These are phyloP conservation scores for Coniella vitis DNA, from an alignment of 2,329 filamentous ascomycete genomes.

Conservation along the genomic window DNA sequence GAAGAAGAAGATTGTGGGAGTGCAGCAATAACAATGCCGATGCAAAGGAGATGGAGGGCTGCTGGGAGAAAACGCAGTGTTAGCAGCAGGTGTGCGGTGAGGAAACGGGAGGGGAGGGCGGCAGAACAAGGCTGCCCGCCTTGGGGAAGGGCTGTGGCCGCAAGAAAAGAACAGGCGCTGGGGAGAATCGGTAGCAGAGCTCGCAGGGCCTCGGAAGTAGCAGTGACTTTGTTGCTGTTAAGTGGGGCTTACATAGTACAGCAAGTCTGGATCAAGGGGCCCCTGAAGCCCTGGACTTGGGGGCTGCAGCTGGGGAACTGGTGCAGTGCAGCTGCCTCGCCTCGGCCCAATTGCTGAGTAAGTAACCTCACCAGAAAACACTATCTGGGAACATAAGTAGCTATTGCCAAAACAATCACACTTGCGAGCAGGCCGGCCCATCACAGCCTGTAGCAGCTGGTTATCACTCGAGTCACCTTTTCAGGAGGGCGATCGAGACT, in stretches of 20 bases:
- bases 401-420: too few relatives aligned
- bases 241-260: not conserved
- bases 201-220: not conserved
- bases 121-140: conserved; percentile 2
- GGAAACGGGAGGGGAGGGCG: not conserved
- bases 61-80: not conserved
- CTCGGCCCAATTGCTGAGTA: too few relatives aligned
- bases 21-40: too few relatives aligned
- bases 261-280: not conserved
- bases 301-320: too few relatives aligned
- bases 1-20: not conserved
- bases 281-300: too few relatives aligned
- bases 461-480: too few relatives aligned
- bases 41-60: not conserved
- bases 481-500: too few relatives aligned
- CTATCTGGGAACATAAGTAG: too few relatives aligned
- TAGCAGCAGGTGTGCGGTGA: not conserved
- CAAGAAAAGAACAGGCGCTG: conserved; percentile 1
- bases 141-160: conserved; percentile 1
- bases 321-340: too few relatives aligned
- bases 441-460: too few relatives aligned
- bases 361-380: too few relatives aligned
- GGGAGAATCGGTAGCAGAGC: not conserved
- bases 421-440: too few relatives aligned
- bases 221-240: not conserved